Percentiles rank a stretch among this genome's conserved stretches.
Conservation (phyloP, 2,329 filamentous ascomycete genomes). For the Talaromyces sp. region DNA sequence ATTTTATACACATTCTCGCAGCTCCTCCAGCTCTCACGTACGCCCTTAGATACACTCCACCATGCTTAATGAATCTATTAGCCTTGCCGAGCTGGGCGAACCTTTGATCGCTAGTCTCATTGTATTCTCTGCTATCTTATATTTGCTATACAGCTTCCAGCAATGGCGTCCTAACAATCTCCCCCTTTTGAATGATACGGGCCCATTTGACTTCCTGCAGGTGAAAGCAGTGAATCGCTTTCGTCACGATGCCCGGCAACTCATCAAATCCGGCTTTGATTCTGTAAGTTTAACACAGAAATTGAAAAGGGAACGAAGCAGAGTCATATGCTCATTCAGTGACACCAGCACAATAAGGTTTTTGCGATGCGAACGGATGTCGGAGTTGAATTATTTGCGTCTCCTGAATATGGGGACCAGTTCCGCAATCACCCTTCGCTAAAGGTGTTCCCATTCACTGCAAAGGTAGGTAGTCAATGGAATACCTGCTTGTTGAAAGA, state of each 20-base stretch:
- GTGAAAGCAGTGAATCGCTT: too few species aligned
- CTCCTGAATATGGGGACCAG: neutral
- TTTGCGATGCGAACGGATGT: neutral
- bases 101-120: too few species aligned
- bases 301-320: neutral
- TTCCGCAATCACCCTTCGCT: neutral
- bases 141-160: too few species aligned
- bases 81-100: too few species aligned
- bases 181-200: too few species aligned
- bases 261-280: too few species aligned
- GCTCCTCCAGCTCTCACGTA: neutral
- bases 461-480: neutral
- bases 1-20: neutral
- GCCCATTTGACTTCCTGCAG: too few species aligned
- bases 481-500: neutral
- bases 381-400: neutral
- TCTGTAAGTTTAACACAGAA: too few species aligned
- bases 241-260: too few species aligned
- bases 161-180: too few species aligned
- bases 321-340: neutral
- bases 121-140: too few species aligned
- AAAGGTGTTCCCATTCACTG: neutral
- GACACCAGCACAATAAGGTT: neutral
- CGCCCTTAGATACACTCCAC: neutral
- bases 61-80: too few species aligned